These are phyloP conservation scores for Cytospora schulzeri DNA, from an alignment of 2,329 filamentous ascomycete species.

Conservation along the genomic window DNA sequence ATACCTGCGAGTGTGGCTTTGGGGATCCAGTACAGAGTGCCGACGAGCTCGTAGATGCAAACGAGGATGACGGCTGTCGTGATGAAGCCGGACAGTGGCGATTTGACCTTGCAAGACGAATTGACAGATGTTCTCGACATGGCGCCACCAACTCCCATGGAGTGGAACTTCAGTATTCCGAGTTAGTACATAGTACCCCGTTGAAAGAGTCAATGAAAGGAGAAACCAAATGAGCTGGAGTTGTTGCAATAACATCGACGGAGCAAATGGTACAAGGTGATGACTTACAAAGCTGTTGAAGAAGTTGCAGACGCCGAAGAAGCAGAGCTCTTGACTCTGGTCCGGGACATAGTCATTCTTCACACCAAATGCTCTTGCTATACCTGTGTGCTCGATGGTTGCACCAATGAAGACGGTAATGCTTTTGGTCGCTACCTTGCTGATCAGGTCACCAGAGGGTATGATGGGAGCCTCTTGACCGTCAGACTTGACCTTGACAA, in stretches of 20 bases:
- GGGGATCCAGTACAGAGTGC: conserved; percentile 68
- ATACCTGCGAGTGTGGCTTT: conserved; percentile 66
- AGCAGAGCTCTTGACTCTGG: conserved; percentile 66
- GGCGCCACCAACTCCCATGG: conserved; percentile 65
- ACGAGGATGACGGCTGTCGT: conserved; percentile 64
- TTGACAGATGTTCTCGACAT: conserved; percentile 71
- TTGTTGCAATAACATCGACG: no score
- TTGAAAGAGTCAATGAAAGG: no score
- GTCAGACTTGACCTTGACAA: conserved; percentile 58
- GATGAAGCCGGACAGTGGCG: conserved; percentile 61
- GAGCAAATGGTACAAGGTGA: neutral
- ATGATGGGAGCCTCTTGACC: conserved; percentile 54
- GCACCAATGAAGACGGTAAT: conserved; percentile 65
- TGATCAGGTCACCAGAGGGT: conserved; percentile 50
- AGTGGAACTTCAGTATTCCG: conserved; percentile 47
- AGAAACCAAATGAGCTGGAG: no score
- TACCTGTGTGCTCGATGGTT: conserved; percentile 64
- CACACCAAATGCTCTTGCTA: conserved; percentile 64
- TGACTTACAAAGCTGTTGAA: conserved; percentile 56
- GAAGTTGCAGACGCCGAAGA: conserved; percentile 63
- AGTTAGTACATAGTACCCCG: neutral
- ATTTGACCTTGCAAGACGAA: conserved; percentile 63
- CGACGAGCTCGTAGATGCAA: conserved; percentile 62
- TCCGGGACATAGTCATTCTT: conserved; percentile 65
- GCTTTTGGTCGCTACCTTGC: conserved; percentile 54